Percentiles rank a stretch among this genome's conserved stretches.
phyloP scores from a whole-genome alignment of 2,329 filamentous ascomycete species.

The Penicillium sp. region DNA sequence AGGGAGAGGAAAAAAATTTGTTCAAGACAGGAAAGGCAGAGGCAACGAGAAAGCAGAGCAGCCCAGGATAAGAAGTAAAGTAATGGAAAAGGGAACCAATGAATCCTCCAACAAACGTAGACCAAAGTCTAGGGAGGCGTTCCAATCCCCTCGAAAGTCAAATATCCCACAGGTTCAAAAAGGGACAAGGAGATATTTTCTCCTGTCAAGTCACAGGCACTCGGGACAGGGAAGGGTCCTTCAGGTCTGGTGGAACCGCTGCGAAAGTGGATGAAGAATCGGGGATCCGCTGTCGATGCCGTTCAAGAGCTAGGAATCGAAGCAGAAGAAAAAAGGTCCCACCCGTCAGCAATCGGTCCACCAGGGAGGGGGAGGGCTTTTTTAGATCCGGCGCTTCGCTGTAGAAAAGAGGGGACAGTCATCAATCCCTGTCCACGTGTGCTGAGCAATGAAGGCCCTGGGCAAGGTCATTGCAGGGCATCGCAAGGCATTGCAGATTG shows the following conservation, averaged over 20 bases:
- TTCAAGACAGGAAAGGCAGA: constrained; percentile 2
- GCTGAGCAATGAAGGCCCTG: constrained; percentile 1
- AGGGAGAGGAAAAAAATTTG: neutral
- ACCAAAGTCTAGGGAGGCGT: neutral
- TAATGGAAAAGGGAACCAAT: neutral
- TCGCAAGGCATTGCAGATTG: neutral
- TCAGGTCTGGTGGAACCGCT: constrained; percentile 18
- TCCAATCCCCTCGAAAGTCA: neutral
- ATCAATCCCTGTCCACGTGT: constrained; percentile 25
- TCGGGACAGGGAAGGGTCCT: constrained; percentile 7
- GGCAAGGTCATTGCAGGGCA: neutral
- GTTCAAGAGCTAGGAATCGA: constrained; percentile 17
- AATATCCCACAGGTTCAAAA: neutral
- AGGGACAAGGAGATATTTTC: constrained; percentile 4
- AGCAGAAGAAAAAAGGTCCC: constrained; percentile 14
- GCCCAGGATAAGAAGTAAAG: neutral
- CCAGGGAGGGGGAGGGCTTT: constrained; percentile 11
- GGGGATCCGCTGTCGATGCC: constrained; percentile 22
- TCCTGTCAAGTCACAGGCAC: neutral
- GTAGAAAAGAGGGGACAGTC: constrained; percentile 4
- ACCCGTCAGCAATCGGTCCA: constrained; percentile 17
- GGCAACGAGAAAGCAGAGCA: neutral
- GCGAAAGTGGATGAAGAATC: constrained; percentile 11
- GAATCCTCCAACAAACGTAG: neutral
- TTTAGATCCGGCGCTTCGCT: constrained; percentile 5